A percentile compares a stretch with the other conserved stretches of the same genome.
These are phyloP conservation scores for Solanum aculeatissimum DNA, from an alignment of 305 asterid species.

Conservation along the genomic window DNA sequence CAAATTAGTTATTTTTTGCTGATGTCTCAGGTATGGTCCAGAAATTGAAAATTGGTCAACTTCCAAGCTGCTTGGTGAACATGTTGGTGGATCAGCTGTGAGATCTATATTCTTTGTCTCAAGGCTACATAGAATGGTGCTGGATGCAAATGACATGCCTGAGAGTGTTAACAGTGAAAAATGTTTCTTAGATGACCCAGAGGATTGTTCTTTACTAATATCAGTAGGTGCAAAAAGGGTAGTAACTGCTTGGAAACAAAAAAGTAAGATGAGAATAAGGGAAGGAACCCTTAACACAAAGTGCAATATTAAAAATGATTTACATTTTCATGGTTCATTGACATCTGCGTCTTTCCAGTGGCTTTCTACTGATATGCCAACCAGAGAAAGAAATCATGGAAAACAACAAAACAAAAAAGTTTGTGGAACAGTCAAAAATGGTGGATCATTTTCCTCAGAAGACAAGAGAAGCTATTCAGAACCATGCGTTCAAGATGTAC, in stretches of 20 bases:
- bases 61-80: conserved; percentile 88
- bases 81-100: conserved; percentile 96
- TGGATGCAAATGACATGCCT: conserved; percentile 24
- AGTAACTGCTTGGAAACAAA: conserved; percentile 84
- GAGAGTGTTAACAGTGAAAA: conserved; percentile 16
- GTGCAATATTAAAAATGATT: conserved; percentile 17
- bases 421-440: conserved; percentile 20
- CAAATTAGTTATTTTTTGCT: conserved; percentile 1
- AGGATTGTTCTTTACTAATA: conserved; percentile 44
- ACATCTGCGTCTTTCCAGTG: conserved; percentile 54
- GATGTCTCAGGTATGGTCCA: conserved; percentile 52
- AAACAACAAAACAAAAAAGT: conserved; percentile 29
- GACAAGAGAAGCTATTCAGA: conserved; percentile 9
- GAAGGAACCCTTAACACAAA: conserved; percentile 14
- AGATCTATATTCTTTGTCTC: conserved; percentile 71
- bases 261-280: conserved; percentile 18
- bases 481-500: conserved; percentile 32
- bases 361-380: conserved; percentile 89
- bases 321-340: conserved; percentile 19
- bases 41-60: conserved; percentile 57
- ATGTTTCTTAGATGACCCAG: conserved; percentile 24
- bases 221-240: conserved; percentile 98
- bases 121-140: conserved; percentile 35
- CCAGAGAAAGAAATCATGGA: conserved; percentile 29
- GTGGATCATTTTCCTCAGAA: conserved; percentile 23